phyloP scores from a whole-genome alignment of 495 filamentous ascomycete genomes.

The Aspergillus campestris region DNA sequence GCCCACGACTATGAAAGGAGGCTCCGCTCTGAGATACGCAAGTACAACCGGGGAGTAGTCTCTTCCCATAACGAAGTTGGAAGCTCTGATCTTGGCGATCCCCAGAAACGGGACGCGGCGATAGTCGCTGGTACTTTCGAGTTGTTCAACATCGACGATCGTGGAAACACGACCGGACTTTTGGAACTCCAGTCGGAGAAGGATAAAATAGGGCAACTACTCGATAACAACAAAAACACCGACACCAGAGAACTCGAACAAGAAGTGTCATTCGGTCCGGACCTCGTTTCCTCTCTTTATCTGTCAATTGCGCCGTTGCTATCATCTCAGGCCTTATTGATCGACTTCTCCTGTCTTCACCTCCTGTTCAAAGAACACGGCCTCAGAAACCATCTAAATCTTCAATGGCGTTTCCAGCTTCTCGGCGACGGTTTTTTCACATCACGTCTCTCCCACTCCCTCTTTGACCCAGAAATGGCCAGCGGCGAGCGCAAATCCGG shows the following conservation, averaged over 20 bases:
- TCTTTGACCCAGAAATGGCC: constrained; percentile 80
- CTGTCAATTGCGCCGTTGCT: constrained; percentile 72
- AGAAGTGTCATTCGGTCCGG: constrained; percentile 48
- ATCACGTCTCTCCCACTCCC: constrained; percentile 66
- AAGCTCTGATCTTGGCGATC: not conserved
- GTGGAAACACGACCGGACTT: constrained; percentile 14
- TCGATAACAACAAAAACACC: constrained; percentile 12
- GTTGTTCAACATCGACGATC: constrained; percentile 32
- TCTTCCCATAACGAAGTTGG: not conserved
- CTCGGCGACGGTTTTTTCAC: constrained; percentile 78
- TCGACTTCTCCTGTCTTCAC: constrained; percentile 70
- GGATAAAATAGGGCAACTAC: constrained; percentile 21
- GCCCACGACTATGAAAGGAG: constrained; percentile 55
- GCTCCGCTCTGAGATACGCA: constrained; percentile 34
- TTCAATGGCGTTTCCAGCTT: constrained; percentile 75
- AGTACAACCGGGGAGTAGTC: constrained; percentile 21
- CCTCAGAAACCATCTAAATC: constrained; percentile 62
- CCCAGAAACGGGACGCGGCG: constrained; percentile 3
- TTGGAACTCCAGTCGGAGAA: constrained; percentile 17
- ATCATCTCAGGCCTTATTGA: constrained; percentile 60
- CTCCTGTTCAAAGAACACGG: constrained; percentile 70
- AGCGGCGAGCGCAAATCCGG: constrained; percentile 66
- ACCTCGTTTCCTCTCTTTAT: constrained; percentile 59
- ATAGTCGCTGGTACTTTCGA: constrained; percentile 21
- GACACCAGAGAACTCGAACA: not conserved